Evolutionary conservation across 345 rosid genomes (phyloP), one percentile per base, ranked within the genome.

Genomic region (Euphorbia tirucalli): DNA sequence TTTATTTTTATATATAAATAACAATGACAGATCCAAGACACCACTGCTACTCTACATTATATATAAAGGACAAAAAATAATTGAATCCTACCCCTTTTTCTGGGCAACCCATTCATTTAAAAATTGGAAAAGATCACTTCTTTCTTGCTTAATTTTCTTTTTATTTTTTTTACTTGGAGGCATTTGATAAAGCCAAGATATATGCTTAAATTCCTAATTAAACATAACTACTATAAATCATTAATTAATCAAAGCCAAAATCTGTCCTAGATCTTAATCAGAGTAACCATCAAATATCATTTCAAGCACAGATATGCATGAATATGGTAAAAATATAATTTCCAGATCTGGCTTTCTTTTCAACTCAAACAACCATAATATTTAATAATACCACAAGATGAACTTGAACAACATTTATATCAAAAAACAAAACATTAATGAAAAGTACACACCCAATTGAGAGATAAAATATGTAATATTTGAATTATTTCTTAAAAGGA

Each of bases 281-380:
- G 7, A 31, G 3, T 32, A 2, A 15, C 9, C 16, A 19, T 11
- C 11, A 22, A n/a, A n/a, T n/a, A n/a, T n/a, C n/a, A n/a, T n/a
- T n/a, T n/a, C n/a, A 25, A 50, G 19, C 41, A 22, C 69, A 65
- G 24, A 31, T 28, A 44, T 7, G 25, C 30, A 21, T 19, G 37
- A 3, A 37, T 21, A 16, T 27, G 10, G 49, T 10, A 69, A 56
- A 41, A 28, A 11, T 24, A 3, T 13, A 39, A 15, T 24, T 28
- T 25, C 31, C 52, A 57, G 65, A 69, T 69, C 61, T 39, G 14
- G 50, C 43, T 68, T n/a, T 19, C 59, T n/a, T 58, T 16, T 41
- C 25, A 66, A 25, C 59, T 15, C 14, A 30, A 49, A 50, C 19
- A n/a, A 35, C 27, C 28, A 37, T 30, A 60, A 4, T 4, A 21